These are phyloP conservation scores for Annulohypoxylon stygium DNA, from an alignment of 495 filamentous ascomycete species.

Conservation along the genomic window DNA sequence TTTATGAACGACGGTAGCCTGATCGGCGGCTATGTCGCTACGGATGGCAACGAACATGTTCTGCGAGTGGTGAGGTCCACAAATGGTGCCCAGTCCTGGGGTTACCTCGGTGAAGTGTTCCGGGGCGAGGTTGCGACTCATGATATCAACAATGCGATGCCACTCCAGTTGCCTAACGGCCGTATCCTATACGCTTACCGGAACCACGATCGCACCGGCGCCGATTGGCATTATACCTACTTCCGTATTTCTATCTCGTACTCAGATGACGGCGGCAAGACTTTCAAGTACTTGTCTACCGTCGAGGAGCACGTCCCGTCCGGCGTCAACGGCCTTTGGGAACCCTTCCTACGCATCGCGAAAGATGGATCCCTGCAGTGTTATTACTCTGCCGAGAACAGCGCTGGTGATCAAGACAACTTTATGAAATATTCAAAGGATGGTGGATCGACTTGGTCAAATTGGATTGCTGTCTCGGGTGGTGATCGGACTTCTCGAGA, in stretches of 20 bases:
- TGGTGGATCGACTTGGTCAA: conserved; percentile 64
- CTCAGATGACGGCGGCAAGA: conserved; percentile 63
- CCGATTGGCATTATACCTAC: conserved; percentile 59
- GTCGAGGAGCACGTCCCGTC: conserved; percentile 57
- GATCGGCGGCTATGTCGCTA: conserved; percentile 60
- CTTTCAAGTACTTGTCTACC: conserved; percentile 65
- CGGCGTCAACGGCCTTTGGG: conserved; percentile 65
- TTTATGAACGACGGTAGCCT: conserved; percentile 57
- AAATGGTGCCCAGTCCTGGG: conserved; percentile 60
- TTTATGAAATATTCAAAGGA: conserved; percentile 66
- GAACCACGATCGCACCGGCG: conserved; percentile 66
- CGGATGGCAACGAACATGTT: conserved; percentile 51
- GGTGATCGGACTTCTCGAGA: conserved; percentile 61
- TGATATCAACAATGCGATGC: conserved; percentile 72
- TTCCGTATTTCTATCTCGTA: conserved; percentile 71
- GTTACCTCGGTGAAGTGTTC: conserved; percentile 52
- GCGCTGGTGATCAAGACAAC: conserved; percentile 67
- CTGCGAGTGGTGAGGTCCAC: conserved; percentile 55
- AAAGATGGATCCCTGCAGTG: conserved; percentile 66
- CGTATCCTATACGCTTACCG: conserved; percentile 70
- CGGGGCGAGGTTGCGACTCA: conserved; percentile 50
- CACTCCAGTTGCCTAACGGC: conserved; percentile 64
- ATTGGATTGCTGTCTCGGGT: conserved; percentile 63
- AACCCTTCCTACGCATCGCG: conserved; percentile 69
- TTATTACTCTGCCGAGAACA: conserved; percentile 70